A percentile compares a stretch with the other conserved stretches of the same genome.
phyloP scores from a whole-genome alignment of 164 flowering plant species.

The Platanus orientalis region DNA sequence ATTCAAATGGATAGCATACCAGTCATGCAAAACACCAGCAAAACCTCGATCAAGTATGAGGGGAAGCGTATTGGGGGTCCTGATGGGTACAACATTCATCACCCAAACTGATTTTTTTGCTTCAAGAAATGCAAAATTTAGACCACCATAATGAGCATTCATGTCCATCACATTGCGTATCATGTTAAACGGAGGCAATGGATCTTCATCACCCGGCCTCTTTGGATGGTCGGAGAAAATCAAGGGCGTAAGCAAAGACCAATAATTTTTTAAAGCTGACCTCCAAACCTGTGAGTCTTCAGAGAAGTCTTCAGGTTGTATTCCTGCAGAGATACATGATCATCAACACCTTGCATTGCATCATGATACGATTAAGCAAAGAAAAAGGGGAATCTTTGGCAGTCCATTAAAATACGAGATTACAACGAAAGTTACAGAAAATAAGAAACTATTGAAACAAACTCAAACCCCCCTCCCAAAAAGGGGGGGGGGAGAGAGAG shows the following conservation, averaged over 20 bases:
- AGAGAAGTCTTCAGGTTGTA: conserved; percentile 61
- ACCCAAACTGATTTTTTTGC: conserved; percentile 79
- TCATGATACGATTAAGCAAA: conserved; percentile 2
- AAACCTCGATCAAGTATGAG: conserved; percentile 81
- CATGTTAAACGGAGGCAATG: conserved; percentile 94
- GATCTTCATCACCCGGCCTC: conserved; percentile 98
- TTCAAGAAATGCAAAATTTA: conserved; percentile 83
- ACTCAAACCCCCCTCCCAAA: too few relatives aligned
- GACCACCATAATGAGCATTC: conserved; percentile 90
- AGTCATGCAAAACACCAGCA: conserved; percentile 84
- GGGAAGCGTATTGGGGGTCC: conserved; percentile 69
- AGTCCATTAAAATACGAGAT: not conserved
- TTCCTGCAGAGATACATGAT: conserved; percentile 45
- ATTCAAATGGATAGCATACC: conserved; percentile 38
- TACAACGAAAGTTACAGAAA: not conserved
- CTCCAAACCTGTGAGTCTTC: conserved; percentile 68
- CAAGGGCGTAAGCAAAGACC: conserved; percentile 94
- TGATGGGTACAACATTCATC: conserved; percentile 89
- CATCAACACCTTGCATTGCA: conserved; percentile 10
- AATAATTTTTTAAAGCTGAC: conserved; percentile 70
- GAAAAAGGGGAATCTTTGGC: not conserved
- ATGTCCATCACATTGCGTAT: conserved; percentile 96
- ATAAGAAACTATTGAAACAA: too few relatives aligned
- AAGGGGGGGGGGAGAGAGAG: too few relatives aligned
- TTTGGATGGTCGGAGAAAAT: conserved; percentile 99